phyloP scores from a whole-genome alignment of 345 rosid genomes.

The Salix arbutifolia region DNA sequence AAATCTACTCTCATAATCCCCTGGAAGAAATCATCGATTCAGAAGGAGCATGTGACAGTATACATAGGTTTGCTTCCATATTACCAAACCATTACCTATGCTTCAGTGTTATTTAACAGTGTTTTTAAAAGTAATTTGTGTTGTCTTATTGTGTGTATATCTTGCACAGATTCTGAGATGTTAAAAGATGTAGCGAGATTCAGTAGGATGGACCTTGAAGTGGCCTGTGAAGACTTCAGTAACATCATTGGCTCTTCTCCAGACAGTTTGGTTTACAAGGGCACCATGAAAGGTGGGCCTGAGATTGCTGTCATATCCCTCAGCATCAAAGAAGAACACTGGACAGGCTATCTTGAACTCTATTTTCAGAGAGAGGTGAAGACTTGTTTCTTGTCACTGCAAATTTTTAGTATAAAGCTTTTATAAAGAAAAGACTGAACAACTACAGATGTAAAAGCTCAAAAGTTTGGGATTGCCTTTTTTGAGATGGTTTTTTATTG shows the following conservation, averaged over 20 bases:
- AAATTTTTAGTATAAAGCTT: not conserved
- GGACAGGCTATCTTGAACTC: conserved; percentile 94
- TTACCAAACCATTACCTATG: not conserved
- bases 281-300: conserved; percentile 79
- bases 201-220: conserved; percentile 92
- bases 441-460: not conserved
- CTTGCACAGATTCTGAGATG: conserved; percentile 69
- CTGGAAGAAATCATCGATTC: conserved; percentile 87
- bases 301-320: conserved; percentile 96
- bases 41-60: conserved; percentile 64
- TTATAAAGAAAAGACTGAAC: not conserved
- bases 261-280: conserved; percentile 90
- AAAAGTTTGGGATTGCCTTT: conserved; percentile 2
- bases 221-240: conserved; percentile 99
- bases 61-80: conserved; percentile 59
- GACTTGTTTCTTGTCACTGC: not conserved
- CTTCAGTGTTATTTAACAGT: not conserved
- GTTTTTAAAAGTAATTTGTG: not conserved
- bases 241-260: conserved; percentile 93
- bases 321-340: conserved; percentile 76
- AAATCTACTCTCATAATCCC: conserved; percentile 84
- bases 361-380: conserved; percentile 91
- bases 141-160: not conserved
- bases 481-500: conserved; percentile 12
- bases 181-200: conserved; percentile 75